Evolutionary conservation across 2,329 filamentous ascomycete genomes (phyloP).

Genomic region (Zalaria sp.): DNA sequence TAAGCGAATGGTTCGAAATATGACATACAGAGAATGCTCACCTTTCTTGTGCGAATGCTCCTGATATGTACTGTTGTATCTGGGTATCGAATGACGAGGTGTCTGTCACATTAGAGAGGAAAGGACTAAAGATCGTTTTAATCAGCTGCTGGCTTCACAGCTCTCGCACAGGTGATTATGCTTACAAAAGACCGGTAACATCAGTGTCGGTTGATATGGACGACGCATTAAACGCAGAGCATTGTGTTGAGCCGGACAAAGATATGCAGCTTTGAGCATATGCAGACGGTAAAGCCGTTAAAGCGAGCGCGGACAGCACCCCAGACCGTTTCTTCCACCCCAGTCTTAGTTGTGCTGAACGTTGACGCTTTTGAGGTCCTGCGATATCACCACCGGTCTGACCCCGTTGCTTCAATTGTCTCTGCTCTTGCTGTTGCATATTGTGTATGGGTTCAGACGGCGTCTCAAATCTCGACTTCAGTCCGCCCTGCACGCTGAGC

Average conservation of each 20-base stretch:
- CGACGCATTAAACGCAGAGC: constrained; percentile 57
- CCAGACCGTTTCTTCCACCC: neutral
- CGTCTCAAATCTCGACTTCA: neutral
- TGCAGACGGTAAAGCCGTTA: constrained; percentile 8
- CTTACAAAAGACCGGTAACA: constrained; percentile 50
- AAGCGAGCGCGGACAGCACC: neutral
- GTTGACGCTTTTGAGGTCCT: neutral
- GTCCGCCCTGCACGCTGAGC: no score
- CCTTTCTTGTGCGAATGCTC: constrained; percentile 64
- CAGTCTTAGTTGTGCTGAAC: neutral
- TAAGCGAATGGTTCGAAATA: constrained; percentile 18
- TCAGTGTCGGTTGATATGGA: constrained; percentile 52
- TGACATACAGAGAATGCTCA: constrained; percentile 29
- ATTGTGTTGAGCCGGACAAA: constrained; percentile 53
- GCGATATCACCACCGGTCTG: no score
- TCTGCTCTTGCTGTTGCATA: neutral
- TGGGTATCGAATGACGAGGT: constrained; percentile 62
- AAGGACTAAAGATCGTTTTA: constrained; percentile 46
- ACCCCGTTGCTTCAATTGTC: no score
- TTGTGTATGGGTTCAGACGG: neutral
- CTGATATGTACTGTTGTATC: constrained; percentile 58
- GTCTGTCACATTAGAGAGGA: constrained; percentile 69
- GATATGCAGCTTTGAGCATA: constrained; percentile 47
- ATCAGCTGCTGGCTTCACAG: constrained; percentile 6
- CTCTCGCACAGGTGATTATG: constrained; percentile 13